A percentile compares a stretch with the other conserved stretches of the same genome.
Evolutionary conservation across 2,329 filamentous ascomycete species (phyloP).

Genomic region (Epichloe amarillans): DNA sequence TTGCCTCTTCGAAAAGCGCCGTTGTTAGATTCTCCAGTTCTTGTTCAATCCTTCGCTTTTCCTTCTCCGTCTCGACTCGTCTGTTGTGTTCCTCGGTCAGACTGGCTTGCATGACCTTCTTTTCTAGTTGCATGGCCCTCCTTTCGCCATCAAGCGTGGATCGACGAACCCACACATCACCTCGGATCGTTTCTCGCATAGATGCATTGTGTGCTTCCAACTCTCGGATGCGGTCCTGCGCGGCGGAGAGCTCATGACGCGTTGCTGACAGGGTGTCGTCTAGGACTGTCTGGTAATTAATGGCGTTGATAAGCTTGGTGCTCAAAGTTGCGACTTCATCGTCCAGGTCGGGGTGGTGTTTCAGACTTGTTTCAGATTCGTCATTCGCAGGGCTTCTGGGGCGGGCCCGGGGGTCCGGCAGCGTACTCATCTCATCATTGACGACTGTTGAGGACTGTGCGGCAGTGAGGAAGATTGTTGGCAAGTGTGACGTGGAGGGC

Average conservation of each 20-base stretch:
- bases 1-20: constrained; percentile 94
- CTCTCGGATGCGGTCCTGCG: constrained; percentile 51
- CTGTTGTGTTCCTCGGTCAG: constrained; percentile 53
- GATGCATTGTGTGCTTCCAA: constrained; percentile 54
- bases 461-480: constrained; percentile 25
- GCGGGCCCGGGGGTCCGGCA: constrained; percentile 49
- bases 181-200: constrained; percentile 58
- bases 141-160: constrained; percentile 64
- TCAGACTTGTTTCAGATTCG: constrained; percentile 17
- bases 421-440: constrained; percentile 52
- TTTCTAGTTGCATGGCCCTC: constrained; percentile 44
- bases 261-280: constrained; percentile 79
- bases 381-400: constrained; percentile 32
- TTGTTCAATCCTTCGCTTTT: constrained; percentile 80
- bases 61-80: constrained; percentile 54
- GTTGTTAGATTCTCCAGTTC: constrained; percentile 85
- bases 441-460: constrained; percentile 26
- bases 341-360: constrained; percentile 42
- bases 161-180: constrained; percentile 63
- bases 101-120: constrained; percentile 41
- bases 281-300: constrained; percentile 87
- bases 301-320: constrained; percentile 91
- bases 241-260: constrained; percentile 67
- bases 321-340: constrained; percentile 79
- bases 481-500: constrained; percentile 23